phyloP scores from a whole-genome alignment of 2,329 filamentous ascomycete species.

The Harringtonia aguacate region DNA sequence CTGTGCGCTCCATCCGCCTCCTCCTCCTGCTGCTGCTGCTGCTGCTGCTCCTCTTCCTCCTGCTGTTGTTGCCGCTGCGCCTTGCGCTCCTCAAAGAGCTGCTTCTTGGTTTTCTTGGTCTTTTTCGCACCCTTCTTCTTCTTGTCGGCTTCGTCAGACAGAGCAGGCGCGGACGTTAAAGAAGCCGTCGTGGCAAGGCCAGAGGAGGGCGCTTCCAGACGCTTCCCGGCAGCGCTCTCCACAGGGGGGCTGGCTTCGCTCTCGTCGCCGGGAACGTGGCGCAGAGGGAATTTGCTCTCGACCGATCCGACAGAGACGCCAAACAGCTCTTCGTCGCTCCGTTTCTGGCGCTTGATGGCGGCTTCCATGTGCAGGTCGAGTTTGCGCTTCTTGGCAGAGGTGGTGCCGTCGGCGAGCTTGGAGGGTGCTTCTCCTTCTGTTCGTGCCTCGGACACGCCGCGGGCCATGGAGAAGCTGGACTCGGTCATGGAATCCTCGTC shows the following conservation, averaged over 20 bases:
- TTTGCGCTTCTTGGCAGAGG: constrained; percentile 57
- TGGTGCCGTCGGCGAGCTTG: constrained; percentile 19
- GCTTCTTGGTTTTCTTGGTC: constrained; percentile 71
- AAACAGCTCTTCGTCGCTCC: constrained; percentile 69
- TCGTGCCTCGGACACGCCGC: not conserved
- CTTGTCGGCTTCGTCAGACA: constrained; percentile 19
- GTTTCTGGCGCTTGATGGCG: constrained; percentile 69
- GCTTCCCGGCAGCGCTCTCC: not conserved
- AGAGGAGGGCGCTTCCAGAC: constrained; percentile 27
- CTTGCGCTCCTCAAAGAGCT: constrained; percentile 58
- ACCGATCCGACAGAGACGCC: constrained; percentile 47
- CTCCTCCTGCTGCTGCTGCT: constrained; percentile 17
- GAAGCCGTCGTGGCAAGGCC: constrained; percentile 34
- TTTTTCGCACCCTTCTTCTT: constrained; percentile 57
- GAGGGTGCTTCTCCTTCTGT: constrained; percentile 15
- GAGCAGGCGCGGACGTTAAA: constrained; percentile 39
- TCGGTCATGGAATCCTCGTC: constrained; percentile 64
- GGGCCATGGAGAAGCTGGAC: constrained; percentile 45
- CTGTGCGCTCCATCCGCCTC: constrained; percentile 11
- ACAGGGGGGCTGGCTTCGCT: not conserved
- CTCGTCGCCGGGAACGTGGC: constrained; percentile 38
- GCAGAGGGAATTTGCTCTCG: constrained; percentile 35
- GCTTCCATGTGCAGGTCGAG: constrained; percentile 57
- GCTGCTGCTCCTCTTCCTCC: constrained; percentile 35
- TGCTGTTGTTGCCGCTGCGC: constrained; percentile 43